phyloP scores from a whole-genome alignment of 1,284 basidiomycete genomes.

The Cystobasidium sp. region DNA sequence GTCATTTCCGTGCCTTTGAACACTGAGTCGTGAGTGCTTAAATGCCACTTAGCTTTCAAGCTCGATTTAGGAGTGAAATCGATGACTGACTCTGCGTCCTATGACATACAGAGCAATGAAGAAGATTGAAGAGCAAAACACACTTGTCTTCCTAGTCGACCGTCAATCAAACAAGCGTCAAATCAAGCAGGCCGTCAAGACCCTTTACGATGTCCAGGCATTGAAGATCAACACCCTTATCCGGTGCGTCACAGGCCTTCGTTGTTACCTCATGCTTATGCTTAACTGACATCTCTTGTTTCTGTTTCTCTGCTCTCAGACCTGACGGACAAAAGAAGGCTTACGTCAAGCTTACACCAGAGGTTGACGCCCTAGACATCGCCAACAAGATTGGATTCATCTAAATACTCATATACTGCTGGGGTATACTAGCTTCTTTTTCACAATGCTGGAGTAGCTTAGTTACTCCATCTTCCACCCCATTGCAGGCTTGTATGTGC shows the following conservation, averaged over 20 bases:
- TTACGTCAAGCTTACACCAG: conserved; percentile 90
- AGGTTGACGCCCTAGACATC: conserved; percentile 96
- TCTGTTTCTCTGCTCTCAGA: conserved; percentile 59
- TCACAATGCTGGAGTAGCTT: neutral
- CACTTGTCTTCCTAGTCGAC: conserved; percentile 96
- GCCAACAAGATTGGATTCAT: conserved; percentile 97
- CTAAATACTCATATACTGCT: conserved; percentile 58
- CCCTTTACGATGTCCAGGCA: conserved; percentile 95
- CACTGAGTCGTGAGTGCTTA: conserved; percentile 58
- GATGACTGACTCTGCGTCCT: neutral
- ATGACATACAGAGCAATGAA: conserved; percentile 68
- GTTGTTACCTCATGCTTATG: neutral
- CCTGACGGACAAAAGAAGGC: conserved; percentile 99
- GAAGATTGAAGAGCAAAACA: conserved; percentile 99
- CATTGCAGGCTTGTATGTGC: neutral
- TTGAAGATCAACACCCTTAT: conserved; percentile 98
- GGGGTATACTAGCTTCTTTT: neutral
- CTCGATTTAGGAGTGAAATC: neutral
- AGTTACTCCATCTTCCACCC: no score
- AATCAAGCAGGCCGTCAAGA: conserved; percentile 99
- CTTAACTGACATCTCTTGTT: neutral
- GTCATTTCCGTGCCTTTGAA: conserved; percentile 78
- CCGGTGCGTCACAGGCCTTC: conserved; percentile 65
- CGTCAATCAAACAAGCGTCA: conserved; percentile 95
- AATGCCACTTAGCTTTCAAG: conserved; percentile 62